Conservation (phyloP, 2,329 filamentous ascomycete genomes). For the Talaromyces pinophilus region DNA sequence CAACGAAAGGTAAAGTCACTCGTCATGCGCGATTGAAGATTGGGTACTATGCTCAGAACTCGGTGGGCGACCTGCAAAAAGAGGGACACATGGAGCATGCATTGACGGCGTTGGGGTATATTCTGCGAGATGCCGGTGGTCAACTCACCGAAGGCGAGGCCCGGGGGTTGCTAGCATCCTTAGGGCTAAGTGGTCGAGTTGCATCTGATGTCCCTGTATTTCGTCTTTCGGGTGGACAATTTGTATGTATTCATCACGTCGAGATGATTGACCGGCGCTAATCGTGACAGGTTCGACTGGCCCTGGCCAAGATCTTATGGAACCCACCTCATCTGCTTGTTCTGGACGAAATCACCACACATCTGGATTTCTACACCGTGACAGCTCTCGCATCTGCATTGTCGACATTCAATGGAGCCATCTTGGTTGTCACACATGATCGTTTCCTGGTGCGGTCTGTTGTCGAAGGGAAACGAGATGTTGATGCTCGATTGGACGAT, state of each 20-base stretch:
- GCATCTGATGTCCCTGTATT: constrained; percentile 72
- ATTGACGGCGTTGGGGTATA: constrained; percentile 80
- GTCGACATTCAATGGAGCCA: constrained; percentile 68
- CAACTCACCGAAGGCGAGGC: constrained; percentile 66
- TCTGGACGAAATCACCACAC: constrained; percentile 80
- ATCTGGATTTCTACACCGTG: constrained; percentile 81
- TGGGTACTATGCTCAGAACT: constrained; percentile 99
- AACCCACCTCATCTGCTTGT: constrained; percentile 69
- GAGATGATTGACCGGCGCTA: background rate
- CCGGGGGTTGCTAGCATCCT: constrained; percentile 64
- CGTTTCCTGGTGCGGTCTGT: constrained; percentile 76
- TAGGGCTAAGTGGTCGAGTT: constrained; percentile 69
- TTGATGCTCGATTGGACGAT: constrained; percentile 42
- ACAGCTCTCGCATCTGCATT: constrained; percentile 68
- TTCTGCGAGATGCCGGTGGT: constrained; percentile 58
- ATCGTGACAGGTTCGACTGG: constrained; percentile 53
- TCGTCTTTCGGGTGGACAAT: constrained; percentile 78
- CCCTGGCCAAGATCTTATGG: constrained; percentile 70
- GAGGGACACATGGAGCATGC: constrained; percentile 99
- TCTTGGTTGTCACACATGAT: constrained; percentile 79
- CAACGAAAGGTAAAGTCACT: constrained; percentile 80
- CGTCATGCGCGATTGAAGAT: constrained; percentile 99
- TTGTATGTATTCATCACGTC: constrained; percentile 52
- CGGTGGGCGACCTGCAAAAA: constrained; percentile 98
- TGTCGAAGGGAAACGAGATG: constrained; percentile 61